These are phyloP conservation scores for Tricholoma terreum DNA, from an alignment of 768 basidiomycete genomes.

Conservation along the genomic window DNA sequence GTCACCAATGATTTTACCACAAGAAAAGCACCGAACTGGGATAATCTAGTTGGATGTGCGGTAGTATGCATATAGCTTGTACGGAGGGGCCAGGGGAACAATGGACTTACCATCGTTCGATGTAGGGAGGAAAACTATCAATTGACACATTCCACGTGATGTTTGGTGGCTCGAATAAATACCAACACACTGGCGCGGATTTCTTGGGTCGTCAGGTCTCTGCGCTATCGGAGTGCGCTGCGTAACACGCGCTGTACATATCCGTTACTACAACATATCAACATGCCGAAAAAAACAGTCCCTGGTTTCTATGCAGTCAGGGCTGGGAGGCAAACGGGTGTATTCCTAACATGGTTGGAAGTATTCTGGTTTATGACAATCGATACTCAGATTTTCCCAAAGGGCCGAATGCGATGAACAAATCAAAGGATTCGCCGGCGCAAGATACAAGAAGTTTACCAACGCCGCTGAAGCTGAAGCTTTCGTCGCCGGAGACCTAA, in stretches of 20 bases:
- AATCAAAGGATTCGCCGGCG: slow-evolving; percentile 58
- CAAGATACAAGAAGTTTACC: slow-evolving; percentile 67
- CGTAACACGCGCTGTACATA: background rate
- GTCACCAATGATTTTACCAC: slow-evolving; percentile 96
- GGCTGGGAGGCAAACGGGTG: slow-evolving; percentile 58
- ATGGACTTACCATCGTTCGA: background rate
- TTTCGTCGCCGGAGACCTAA: slow-evolving; percentile 37
- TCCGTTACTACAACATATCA: background rate
- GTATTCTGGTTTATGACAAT: slow-evolving; percentile 1
- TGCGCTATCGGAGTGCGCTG: background rate
- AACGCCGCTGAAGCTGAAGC: slow-evolving; percentile 53
- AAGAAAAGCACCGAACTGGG: slow-evolving; percentile 93
- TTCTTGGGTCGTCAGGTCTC: background rate
- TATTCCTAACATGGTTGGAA: slow-evolving; percentile 67
- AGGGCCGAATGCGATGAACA: slow-evolving; percentile 76
- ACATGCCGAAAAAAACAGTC: slow-evolving; percentile 31
- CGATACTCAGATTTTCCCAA: slow-evolving; percentile 1
- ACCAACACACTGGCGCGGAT: background rate
- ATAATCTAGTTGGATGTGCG: slow-evolving; percentile 82
- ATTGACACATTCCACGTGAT: background rate
- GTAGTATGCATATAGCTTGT: background rate
- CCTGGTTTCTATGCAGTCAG: slow-evolving; percentile 71
- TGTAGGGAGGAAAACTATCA: background rate
- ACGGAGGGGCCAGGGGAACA: background rate
- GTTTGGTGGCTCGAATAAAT: background rate